A percentile compares a stretch with the other conserved stretches of the same genome.
Evolutionary conservation across 345 rosid species (phyloP).

Genomic region (Erysimum cheiranthoides): DNA sequence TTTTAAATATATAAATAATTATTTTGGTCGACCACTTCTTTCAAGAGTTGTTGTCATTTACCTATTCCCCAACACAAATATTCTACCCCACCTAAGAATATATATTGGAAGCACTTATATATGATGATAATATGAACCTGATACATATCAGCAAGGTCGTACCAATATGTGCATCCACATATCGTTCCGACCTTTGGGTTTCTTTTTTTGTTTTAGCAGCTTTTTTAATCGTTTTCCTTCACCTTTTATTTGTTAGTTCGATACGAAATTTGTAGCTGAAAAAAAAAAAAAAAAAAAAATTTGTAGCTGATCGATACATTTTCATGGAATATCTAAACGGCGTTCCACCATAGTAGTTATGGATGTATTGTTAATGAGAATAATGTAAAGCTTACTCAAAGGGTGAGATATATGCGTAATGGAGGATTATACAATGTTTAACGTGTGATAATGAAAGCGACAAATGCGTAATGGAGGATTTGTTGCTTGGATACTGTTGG

Average conservation of each 20-base stretch:
- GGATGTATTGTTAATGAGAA: neutral
- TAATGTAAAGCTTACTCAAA: slow-evolving; percentile 29
- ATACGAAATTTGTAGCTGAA: too few relatives aligned
- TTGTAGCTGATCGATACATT: neutral
- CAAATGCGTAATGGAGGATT: slow-evolving; percentile 13
- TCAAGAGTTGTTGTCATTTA: slow-evolving; percentile 37
- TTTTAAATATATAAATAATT: neutral
- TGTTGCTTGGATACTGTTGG: slow-evolving; percentile 28
- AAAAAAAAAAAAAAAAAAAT: too few relatives aligned
- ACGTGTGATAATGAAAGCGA: slow-evolving; percentile 24
- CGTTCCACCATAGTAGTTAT: neutral
- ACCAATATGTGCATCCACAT: neutral
- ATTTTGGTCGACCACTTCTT: slow-evolving; percentile 41
- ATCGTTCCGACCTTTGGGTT: neutral
- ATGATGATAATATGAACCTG: neutral
- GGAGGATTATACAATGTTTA: neutral
- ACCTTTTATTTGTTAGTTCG: too few relatives aligned
- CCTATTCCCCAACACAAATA: slow-evolving; percentile 35
- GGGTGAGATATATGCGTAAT: neutral
- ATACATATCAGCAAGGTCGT: neutral
- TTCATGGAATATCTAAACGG: neutral
- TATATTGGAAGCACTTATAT: neutral
- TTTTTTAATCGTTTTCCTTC: neutral
- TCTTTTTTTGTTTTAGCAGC: neutral
- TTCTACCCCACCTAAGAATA: neutral